Base-by-base conservation (phyloP, 345 rosid genomes). In the Hibiscus tridactylites region DNA sequence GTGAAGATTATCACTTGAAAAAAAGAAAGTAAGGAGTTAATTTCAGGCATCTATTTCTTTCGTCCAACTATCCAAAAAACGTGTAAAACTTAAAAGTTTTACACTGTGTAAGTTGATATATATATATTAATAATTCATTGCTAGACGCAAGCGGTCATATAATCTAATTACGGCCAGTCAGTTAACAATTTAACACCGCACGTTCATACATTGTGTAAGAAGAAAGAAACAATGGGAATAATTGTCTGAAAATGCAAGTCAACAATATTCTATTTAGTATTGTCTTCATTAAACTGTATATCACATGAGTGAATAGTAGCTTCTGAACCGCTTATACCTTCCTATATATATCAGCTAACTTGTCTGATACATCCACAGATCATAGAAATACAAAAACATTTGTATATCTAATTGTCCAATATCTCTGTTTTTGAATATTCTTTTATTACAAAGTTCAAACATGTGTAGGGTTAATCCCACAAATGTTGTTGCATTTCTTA, bases 281-380 rank as follows among this genome's bases (percentile, higher is more conserved):
- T 74, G 76, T 74, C 80, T 29, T 66, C 61, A 75, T 76, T 74
- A 31, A 73, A 81, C 88, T 83, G 80, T 77, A 66, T 62, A 74
- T 60, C 83, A 31, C 60, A 70, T 61, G 77, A 17, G 35, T 71
- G 77, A 26, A 79, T 62, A 73, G 83, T 70, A 7, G 56, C 44
- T 57, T 37, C 31, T 58, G 57, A 72, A 57, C 75, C 42, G 19
- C 50, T 59, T 31, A 56, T 56, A 72, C 47, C 73, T 26, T 71
- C 77, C 70, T 84, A 85, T 84, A 89, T 80, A 81, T 13, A 58
- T 12, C 71, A 63, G 17, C 68, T 70, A 47, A 59, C 60, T 68
- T 57, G 61, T 47, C 56, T 71, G 12, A 10, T 12, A 31, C 35
- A 19, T 56, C 65, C 68, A 49, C 54, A 35, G 4, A 28, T 52